Evolutionary conservation across 2,329 filamentous ascomycete genomes (phyloP), one percentile per base, ranked within the genome.

Genomic region (Elsinoe ampelina): DNA sequence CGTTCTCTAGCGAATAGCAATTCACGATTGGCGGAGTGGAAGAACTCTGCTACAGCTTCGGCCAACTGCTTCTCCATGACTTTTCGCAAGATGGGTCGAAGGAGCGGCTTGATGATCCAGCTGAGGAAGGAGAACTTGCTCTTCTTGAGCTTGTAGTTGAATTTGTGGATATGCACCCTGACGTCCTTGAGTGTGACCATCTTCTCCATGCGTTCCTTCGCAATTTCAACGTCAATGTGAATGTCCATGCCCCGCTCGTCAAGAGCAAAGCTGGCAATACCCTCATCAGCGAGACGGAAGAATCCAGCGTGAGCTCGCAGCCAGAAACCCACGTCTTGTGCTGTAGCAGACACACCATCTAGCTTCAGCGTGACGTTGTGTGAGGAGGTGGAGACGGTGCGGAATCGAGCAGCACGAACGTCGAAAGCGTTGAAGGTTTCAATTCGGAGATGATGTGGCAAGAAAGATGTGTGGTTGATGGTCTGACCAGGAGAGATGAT

Each of bases 241-340:
- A 97, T 81, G 68, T 96, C 92, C 58, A 96, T 83, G 15, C 92
- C 92, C 17, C 87, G 82, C 63, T 92, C 84, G 68, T 96, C 92
- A 4, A 97, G 81, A 43, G 82, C 81, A 70, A 97, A 90, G 30
- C 86, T 89, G 4, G 87, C 89, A 48, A 96, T 87, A 3, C 92
- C 92, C 68, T 90, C 80, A 64, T 95, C 90, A 1, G 82, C 81
- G 30, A 95, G 77, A 20, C 83, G 83, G 50, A 95, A 75, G 1
- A 95, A 69, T 1, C 88, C 84, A 12, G 83, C 82, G 68, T 93
- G 91, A 0, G 87, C 79, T 8, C 87, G 86, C 32, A 96, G 75
- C 83, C 91, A 95, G 73, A 91, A 97, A 20, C 92, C 92, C 32
- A 97, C 77, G 60, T 96, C 90, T 20, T 92, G 83, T 2, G 91